These are phyloP conservation scores for Elaeis oleifera DNA, from an alignment of 202 grass and related monocot species.

Conservation along the genomic window DNA sequence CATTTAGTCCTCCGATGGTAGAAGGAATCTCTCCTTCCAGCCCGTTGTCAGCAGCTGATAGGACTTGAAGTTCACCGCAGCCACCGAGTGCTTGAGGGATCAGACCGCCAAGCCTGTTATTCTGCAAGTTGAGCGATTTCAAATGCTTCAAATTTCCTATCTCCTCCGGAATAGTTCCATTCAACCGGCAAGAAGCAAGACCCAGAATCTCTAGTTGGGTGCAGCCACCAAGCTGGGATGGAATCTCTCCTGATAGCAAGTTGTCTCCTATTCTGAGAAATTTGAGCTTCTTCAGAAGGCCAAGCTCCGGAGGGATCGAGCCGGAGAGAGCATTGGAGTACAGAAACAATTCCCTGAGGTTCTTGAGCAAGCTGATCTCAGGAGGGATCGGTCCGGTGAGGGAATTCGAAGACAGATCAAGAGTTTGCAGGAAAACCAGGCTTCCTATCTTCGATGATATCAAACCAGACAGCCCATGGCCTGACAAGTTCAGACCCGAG, in stretches of 20 bases:
- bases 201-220: slow-evolving; percentile 50
- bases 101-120: slow-evolving; percentile 56
- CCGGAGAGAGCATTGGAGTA: slow-evolving; percentile 79
- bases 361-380: slow-evolving; percentile 53
- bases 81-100: slow-evolving; percentile 46
- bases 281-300: slow-evolving; percentile 57
- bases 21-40: slow-evolving; percentile 50
- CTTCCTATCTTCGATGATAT: slow-evolving; percentile 42
- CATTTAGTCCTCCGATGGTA: slow-evolving; percentile 36
- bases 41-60: slow-evolving; percentile 54
- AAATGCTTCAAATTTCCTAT: slow-evolving; percentile 48
- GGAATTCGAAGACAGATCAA: slow-evolving; percentile 80
- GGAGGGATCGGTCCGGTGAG: slow-evolving; percentile 54
- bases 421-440: slow-evolving; percentile 46
- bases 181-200: slow-evolving; percentile 68
- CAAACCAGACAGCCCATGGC: slow-evolving; percentile 40
- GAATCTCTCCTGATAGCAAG: slow-evolving; percentile 57
- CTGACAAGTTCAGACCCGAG: slow-evolving; percentile 65
- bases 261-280: slow-evolving; percentile 77
- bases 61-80: slow-evolving; percentile 31
- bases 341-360: slow-evolving; percentile 59
- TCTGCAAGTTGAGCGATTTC: slow-evolving; percentile 45
- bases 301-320: slow-evolving; percentile 53
- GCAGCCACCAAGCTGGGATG: slow-evolving; percentile 55
- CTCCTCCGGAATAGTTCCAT: slow-evolving; percentile 48